Percentiles rank a stretch among this genome's conserved stretches.
phyloP scores from a whole-genome alignment of 2,329 filamentous ascomycete species.

The Pyricularia sp. region DNA sequence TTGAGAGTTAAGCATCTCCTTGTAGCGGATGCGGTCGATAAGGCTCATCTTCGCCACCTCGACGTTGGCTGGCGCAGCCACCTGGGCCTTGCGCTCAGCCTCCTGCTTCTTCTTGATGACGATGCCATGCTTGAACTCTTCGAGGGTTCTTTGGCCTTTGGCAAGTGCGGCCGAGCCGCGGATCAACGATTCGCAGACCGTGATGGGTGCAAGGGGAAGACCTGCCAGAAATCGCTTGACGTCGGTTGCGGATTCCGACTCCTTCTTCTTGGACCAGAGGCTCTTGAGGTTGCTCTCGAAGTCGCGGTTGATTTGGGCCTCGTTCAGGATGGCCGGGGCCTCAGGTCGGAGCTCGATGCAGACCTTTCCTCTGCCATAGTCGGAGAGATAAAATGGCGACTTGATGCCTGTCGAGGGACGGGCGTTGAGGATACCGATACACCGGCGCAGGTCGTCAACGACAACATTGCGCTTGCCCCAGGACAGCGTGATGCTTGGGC shows the following conservation, averaged over 20 bases:
- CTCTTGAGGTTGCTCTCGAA: conserved; percentile 39
- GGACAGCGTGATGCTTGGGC: conserved; percentile 48
- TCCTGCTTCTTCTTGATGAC: conserved; percentile 35
- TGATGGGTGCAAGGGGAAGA: conserved; percentile 42
- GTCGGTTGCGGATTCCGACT: conserved; percentile 15
- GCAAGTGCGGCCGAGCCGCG: conserved; percentile 44
- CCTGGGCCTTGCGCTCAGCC: conserved; percentile 17
- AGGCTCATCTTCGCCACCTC: conserved; percentile 49
- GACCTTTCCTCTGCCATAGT: conserved; percentile 29
- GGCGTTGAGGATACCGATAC: conserved; percentile 46
- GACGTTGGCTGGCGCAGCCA: conserved; percentile 21
- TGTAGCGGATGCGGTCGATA: conserved; percentile 62
- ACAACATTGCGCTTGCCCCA: conserved; percentile 62
- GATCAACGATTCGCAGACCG: conserved; percentile 33
- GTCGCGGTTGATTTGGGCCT: conserved; percentile 12
- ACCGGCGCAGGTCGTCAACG: conserved; percentile 50
- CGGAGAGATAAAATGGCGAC: conserved; percentile 27
- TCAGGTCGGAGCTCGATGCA: conserved; percentile 42
- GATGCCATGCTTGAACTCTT: conserved; percentile 53
- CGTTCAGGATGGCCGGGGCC: conserved; percentile 30
- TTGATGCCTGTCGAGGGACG: conserved; percentile 5
- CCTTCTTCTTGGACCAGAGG: conserved; percentile 25
- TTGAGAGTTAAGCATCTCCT: conserved; percentile 43
- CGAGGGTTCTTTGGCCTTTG: conserved; percentile 56
- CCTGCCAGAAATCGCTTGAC: conserved; percentile 37